These are phyloP conservation scores for Candida andamanensis DNA, from an alignment of 805 yeast genomes.

Conservation along the genomic window DNA sequence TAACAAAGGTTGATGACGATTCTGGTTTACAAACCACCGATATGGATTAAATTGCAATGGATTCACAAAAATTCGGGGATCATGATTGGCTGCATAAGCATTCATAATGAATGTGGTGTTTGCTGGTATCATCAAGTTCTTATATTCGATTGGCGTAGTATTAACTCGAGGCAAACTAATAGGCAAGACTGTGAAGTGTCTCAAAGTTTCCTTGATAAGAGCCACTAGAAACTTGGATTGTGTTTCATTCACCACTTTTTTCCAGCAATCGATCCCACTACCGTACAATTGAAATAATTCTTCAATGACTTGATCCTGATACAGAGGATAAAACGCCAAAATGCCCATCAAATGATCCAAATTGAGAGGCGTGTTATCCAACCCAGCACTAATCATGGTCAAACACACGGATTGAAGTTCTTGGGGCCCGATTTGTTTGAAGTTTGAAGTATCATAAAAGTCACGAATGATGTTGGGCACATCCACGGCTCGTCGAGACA, in stretches of 20 bases:
- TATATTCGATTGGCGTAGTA: constrained; percentile 43
- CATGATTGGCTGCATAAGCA: constrained; percentile 69
- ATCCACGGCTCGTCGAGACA: constrained; percentile 1
- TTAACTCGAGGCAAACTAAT: constrained; percentile 60
- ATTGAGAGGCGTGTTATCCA: constrained; percentile 66
- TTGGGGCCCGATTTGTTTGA: constrained; percentile 5
- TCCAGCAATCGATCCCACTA: constrained; percentile 18
- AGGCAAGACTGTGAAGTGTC: constrained; percentile 64
- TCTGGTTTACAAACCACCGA: constrained; percentile 40
- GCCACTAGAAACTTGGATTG: constrained; percentile 51
- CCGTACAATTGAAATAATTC: constrained; percentile 33
- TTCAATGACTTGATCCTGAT: constrained; percentile 42
- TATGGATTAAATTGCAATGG: constrained; percentile 50
- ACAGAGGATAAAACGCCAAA: constrained; percentile 23
- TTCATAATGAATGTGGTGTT: constrained; percentile 60
- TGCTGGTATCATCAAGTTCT: constrained; percentile 43
- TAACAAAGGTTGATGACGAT: no score
- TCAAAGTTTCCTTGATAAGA: constrained; percentile 54
- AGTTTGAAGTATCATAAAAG: constrained; percentile 2
- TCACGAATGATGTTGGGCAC: neutral
- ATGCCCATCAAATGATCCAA: constrained; percentile 59
- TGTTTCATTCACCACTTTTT: constrained; percentile 17
- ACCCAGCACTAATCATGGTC: constrained; percentile 75
- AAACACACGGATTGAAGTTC: constrained; percentile 60
- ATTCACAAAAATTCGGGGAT: constrained; percentile 33